phyloP scores from a whole-genome alignment of 2,329 filamentous ascomycete species.

The Pseudogymnoascus sp. region DNA sequence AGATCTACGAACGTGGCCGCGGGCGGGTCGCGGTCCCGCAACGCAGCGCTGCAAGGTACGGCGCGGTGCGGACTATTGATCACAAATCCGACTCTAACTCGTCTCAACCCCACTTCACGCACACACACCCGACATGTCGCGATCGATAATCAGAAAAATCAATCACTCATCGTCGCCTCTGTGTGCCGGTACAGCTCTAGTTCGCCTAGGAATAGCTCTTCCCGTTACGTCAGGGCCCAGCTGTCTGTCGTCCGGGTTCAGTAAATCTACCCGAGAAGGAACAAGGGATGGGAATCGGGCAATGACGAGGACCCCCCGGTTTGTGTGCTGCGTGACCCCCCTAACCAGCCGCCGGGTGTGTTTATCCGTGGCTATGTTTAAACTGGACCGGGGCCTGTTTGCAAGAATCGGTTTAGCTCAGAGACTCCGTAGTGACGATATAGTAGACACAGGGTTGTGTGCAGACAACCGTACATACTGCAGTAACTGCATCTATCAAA shows the following conservation, averaged over 20 bases:
- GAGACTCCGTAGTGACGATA: not conserved
- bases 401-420: slow-evolving; percentile 2
- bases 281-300: not conserved
- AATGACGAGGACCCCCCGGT: not conserved
- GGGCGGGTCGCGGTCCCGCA: slow-evolving; percentile 4
- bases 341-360: not conserved
- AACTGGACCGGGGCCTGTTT: not conserved
- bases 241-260: slow-evolving; percentile 1
- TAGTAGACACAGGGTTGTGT: not conserved
- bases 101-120: not conserved
- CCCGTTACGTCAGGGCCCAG: not conserved
- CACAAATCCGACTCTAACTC: slow-evolving; percentile 1
- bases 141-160: not conserved
- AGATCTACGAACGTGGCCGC: slow-evolving; percentile 4
- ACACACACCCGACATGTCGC: not conserved
- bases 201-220: not conserved
- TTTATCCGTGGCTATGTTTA: slow-evolving; percentile 4
- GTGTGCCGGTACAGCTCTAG: not conserved
- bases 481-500: slow-evolving; percentile 1
- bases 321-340: slow-evolving; percentile 5
- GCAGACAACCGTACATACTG: not conserved
- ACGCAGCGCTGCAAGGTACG: slow-evolving; percentile 1
- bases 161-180: not conserved
- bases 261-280: slow-evolving; percentile 2
- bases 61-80: slow-evolving; percentile 5